These are phyloP conservation scores for Casaregolazyma suthepensis DNA, from an alignment of 1,139 yeast genomes.

Conservation along the genomic window DNA sequence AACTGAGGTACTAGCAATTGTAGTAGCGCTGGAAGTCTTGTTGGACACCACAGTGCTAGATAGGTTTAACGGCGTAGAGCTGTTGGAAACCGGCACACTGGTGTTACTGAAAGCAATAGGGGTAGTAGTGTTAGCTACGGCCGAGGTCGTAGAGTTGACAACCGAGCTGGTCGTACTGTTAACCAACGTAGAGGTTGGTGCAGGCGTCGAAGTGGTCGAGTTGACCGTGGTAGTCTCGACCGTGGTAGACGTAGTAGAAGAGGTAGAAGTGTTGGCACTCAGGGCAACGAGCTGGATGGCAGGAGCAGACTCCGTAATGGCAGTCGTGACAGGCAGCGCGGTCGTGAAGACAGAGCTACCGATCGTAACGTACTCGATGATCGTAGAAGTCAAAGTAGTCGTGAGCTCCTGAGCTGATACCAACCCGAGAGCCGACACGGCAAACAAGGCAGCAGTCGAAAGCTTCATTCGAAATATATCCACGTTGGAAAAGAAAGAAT, in stretches of 20 bases:
- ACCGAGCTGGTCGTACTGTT: slow-evolving; percentile 5
- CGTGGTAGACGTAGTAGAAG: slow-evolving; percentile 10
- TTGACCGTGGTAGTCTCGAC: slow-evolving; percentile 12
- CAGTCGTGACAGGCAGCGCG: slow-evolving; percentile 14
- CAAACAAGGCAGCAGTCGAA: slow-evolving; percentile 9
- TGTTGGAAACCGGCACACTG: slow-evolving; percentile 7
- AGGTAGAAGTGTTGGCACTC: slow-evolving; percentile 8
- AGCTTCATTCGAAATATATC: slow-evolving; percentile 12
- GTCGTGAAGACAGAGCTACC: slow-evolving; percentile 14
- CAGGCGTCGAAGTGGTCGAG: slow-evolving; percentile 10
- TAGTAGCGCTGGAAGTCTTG: background rate
- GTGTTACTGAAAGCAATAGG: background rate
- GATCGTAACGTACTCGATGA: slow-evolving; percentile 23
- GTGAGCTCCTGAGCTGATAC: slow-evolving; percentile 16
- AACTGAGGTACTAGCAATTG: background rate
- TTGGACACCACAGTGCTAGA: background rate
- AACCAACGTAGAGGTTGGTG: slow-evolving; percentile 10
- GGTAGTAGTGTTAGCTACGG: background rate
- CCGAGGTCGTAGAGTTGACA: background rate
- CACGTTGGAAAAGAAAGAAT: background rate
- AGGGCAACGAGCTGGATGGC: slow-evolving; percentile 15
- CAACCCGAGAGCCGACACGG: slow-evolving; percentile 8
- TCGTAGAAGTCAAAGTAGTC: slow-evolving; percentile 23
- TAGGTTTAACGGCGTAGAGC: slow-evolving; percentile 2
- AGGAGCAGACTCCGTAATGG: slow-evolving; percentile 14